A percentile compares a stretch with the other conserved stretches of the same genome.
phyloP scores from a whole-genome alignment of 306 rosid genomes.

The Pachyrhizus erosus region DNA sequence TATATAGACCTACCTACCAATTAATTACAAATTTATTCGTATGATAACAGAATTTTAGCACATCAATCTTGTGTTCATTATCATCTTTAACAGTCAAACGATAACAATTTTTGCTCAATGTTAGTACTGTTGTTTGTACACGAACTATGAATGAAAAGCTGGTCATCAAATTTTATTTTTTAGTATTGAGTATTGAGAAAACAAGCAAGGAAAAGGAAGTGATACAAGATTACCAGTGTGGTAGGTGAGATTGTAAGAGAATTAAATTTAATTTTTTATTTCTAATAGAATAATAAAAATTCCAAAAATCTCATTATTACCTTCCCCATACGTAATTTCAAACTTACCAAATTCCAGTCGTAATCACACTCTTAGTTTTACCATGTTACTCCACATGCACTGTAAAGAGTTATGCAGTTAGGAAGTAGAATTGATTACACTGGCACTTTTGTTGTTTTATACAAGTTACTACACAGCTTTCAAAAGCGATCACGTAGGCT shows the following conservation, averaged over 20 bases:
- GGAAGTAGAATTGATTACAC: neutral
- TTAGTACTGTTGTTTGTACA: too few relatives aligned
- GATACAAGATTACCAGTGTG: too few relatives aligned
- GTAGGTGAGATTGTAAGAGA: too few relatives aligned
- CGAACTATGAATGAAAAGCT: too few relatives aligned
- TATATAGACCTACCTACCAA: neutral
- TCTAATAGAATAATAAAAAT: too few relatives aligned
- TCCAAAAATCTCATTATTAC: neutral
- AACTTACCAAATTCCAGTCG: neutral
- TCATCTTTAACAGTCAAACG: too few relatives aligned
- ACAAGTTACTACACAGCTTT: slow-evolving; percentile 6
- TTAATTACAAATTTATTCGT: neutral
- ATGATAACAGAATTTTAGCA: neutral
- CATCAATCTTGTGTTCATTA: neutral
- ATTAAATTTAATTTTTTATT: too few relatives aligned
- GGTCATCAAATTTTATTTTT: too few relatives aligned
- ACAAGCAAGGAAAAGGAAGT: too few relatives aligned
- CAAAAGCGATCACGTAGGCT: slow-evolving; percentile 27
- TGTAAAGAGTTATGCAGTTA: neutral
- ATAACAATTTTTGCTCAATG: too few relatives aligned
- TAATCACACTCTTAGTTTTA: neutral
- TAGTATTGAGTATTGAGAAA: too few relatives aligned
- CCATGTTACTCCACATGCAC: neutral
- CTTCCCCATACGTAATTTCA: neutral
- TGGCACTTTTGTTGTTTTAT: neutral